phyloP scores from a whole-genome alignment of 495 filamentous ascomycete genomes.

The Gamarada debralockiae region DNA sequence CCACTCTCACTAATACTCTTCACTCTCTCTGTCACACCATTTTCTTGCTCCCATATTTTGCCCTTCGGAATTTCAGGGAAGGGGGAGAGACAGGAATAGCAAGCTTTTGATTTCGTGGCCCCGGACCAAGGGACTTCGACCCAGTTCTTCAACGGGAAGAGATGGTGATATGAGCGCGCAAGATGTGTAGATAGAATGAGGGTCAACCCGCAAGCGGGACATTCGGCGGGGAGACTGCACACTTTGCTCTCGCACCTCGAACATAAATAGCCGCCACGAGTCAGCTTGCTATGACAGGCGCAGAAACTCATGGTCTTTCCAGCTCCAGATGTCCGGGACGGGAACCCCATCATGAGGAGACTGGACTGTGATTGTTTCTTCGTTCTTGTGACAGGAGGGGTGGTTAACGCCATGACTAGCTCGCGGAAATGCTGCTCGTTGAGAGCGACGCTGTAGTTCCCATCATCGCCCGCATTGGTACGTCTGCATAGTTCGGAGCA shows the following conservation, averaged over 20 bases:
- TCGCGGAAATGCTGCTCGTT: constrained; percentile 88
- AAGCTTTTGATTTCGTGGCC: constrained; percentile 46
- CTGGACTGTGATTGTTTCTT: constrained; percentile 65
- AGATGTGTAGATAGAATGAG: constrained; percentile 94
- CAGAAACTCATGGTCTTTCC: constrained; percentile 66
- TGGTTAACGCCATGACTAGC: constrained; percentile 82
- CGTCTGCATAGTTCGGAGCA: constrained; percentile 82
- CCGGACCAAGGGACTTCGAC: constrained; percentile 80
- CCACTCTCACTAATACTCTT: constrained; percentile 79
- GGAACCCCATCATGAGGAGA: constrained; percentile 97
- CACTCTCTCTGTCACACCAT: constrained; percentile 14
- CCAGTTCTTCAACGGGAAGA: constrained; percentile 92
- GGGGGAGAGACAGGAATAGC: constrained; percentile 48
- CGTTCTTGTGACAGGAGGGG: constrained; percentile 75
- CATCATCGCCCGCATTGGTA: constrained; percentile 78
- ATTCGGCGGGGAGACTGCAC: constrained; percentile 87
- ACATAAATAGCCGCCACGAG: constrained; percentile 85
- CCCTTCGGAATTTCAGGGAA: constrained; percentile 44
- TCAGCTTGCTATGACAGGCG: constrained; percentile 84
- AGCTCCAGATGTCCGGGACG: constrained; percentile 63
- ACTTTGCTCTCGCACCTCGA: constrained; percentile 86
- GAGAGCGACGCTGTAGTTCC: constrained; percentile 75
- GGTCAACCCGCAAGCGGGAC: constrained; percentile 87
- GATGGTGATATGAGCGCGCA: constrained; percentile 90
- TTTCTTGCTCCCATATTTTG: background rate